Percentiles rank a stretch among this genome's conserved stretches.
Evolutionary conservation across 306 rosid species (phyloP).

Genomic region (Prunus davidiana): DNA sequence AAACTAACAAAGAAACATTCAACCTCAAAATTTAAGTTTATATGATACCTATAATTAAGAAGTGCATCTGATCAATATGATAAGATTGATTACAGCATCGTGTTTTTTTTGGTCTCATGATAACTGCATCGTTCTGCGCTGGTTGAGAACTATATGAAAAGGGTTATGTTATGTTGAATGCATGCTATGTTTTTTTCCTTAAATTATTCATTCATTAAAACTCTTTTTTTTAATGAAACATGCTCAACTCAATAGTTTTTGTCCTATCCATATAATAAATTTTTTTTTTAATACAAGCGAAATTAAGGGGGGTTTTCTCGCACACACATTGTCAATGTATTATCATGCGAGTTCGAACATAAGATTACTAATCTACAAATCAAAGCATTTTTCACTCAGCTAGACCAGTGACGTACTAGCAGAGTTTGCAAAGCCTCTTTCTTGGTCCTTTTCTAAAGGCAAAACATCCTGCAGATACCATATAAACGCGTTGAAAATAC

Average conservation of each 20-base stretch:
- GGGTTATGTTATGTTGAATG: too few relatives aligned
- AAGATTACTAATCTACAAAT: too few relatives aligned
- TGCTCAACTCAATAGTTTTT: background rate
- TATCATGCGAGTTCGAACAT: too few relatives aligned
- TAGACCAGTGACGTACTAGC: background rate
- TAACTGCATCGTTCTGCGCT: background rate
- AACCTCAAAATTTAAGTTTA: background rate
- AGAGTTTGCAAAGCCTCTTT: background rate
- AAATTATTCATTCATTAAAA: too few relatives aligned
- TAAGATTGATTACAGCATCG: background rate
- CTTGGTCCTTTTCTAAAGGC: background rate
- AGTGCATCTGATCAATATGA: background rate
- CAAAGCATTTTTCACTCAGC: fast-evolving
- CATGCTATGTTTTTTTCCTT: too few relatives aligned
- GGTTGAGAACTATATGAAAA: too few relatives aligned
- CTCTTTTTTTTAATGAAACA: background rate
- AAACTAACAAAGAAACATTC: background rate
- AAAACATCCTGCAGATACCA: conserved; percentile 1
- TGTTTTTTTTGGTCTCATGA: too few relatives aligned
- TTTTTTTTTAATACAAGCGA: too few relatives aligned
- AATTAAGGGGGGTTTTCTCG: too few relatives aligned
- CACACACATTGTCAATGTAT: fast-evolving
- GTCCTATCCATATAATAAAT: background rate
- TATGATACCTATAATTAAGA: background rate
- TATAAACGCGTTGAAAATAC: conserved; percentile 6